Percentiles rank a stretch among this genome's conserved stretches.
Conservation (phyloP, 2,329 filamentous ascomycete genomes). For the Cladosporium halotolerans region DNA sequence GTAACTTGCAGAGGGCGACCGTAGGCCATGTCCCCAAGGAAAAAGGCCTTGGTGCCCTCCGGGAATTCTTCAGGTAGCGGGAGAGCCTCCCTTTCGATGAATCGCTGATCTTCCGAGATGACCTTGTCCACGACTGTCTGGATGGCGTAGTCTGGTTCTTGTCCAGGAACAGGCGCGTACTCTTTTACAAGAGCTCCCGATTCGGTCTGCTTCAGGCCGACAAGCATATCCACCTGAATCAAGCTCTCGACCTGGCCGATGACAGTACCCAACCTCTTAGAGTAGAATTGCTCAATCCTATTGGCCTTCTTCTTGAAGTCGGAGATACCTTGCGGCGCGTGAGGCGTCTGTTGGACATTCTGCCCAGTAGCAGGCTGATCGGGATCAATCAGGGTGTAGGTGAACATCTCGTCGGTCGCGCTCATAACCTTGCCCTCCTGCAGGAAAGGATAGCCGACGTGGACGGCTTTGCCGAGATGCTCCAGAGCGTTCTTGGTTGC, state of each 20-base stretch:
- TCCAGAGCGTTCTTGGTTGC: conserved; percentile 66
- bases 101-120: conserved; percentile 83
- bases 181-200: conserved; percentile 89
- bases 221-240: conserved; percentile 88
- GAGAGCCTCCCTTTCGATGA: conserved; percentile 81
- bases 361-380: conserved; percentile 25
- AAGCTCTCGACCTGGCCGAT: conserved; percentile 83
- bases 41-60: conserved; percentile 75
- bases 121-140: conserved; percentile 89
- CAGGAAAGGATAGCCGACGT: conserved; percentile 90
- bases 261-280: conserved; percentile 81
- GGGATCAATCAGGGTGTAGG: conserved; percentile 65
- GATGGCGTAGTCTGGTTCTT: conserved; percentile 84
- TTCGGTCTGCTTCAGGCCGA: conserved; percentile 82
- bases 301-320: conserved; percentile 80
- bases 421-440: conserved; percentile 86
- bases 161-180: conserved; percentile 76
- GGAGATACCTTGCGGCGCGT: conserved; percentile 68
- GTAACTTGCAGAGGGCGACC: conserved; percentile 81
- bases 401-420: conserved; percentile 89
- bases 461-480: conserved; percentile 78
- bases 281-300: conserved; percentile 79
- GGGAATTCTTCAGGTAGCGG: conserved; percentile 92
- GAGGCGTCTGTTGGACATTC: conserved; percentile 62
- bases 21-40: conserved; percentile 88